These are phyloP conservation scores for Chaetomium cochliodes DNA, from an alignment of 495 filamentous ascomycete genomes.

Conservation along the genomic window DNA sequence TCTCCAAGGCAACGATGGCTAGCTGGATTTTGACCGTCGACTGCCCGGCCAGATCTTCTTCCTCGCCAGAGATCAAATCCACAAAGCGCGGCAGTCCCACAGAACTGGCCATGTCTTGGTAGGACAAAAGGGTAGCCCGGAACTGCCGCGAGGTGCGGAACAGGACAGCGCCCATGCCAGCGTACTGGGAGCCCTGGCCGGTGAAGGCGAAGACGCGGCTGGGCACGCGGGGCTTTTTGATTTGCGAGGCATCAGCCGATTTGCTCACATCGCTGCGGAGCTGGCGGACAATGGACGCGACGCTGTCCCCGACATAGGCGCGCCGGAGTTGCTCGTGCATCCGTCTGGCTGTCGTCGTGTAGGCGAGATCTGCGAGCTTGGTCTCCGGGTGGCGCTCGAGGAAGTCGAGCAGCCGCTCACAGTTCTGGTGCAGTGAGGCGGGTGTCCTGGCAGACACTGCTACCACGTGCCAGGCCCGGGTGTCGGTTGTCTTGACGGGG, in stretches of 20 bases:
- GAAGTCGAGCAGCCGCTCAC: background rate
- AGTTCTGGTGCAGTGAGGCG: background rate
- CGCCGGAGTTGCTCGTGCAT: conserved; percentile 4
- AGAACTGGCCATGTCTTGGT: background rate
- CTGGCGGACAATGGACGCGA: background rate
- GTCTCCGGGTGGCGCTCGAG: background rate
- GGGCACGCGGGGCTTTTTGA: background rate
- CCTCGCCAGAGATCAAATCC: background rate
- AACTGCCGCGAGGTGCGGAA: background rate
- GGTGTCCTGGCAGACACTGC: background rate
- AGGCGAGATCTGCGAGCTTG: background rate
- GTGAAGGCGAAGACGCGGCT: background rate
- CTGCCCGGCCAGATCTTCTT: background rate
- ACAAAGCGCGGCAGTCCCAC: background rate
- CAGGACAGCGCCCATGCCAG: background rate
- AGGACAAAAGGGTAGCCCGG: background rate
- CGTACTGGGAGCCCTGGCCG: conserved; percentile 1
- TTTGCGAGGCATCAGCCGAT: background rate
- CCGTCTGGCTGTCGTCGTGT: background rate
- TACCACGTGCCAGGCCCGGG: background rate
- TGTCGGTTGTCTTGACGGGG: background rate
- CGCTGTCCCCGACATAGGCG: background rate
- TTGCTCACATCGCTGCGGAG: background rate
- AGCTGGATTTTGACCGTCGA: background rate
- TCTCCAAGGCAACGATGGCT: background rate